phyloP scores from a whole-genome alignment of 441 rosid genomes.

The Arabidopsis hybrid region DNA sequence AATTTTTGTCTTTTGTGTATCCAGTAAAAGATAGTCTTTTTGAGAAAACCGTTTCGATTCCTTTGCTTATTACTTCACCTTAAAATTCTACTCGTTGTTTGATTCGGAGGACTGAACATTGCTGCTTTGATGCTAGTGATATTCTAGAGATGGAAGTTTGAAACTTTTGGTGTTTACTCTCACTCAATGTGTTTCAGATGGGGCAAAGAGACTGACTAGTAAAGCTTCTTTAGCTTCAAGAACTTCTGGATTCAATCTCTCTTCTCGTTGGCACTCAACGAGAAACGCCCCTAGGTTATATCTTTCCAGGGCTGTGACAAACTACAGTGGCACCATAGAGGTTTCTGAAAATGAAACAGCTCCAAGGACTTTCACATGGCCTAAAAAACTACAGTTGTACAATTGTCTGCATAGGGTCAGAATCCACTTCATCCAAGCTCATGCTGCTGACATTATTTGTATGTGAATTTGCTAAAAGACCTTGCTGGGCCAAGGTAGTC shows the following conservation, averaged over 20 bases:
- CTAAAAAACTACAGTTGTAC: no score
- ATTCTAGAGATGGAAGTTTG: slow-evolving; percentile 12
- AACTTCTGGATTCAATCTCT: slow-evolving; percentile 43
- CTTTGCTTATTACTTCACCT: slow-evolving; percentile 12
- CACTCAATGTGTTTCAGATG: slow-evolving; percentile 48
- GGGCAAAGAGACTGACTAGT: slow-evolving; percentile 47
- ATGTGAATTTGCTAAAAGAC: slow-evolving; percentile 56
- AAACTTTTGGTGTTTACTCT: slow-evolving; percentile 3
- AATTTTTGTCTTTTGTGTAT: not conserved
- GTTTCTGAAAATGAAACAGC: slow-evolving; percentile 49
- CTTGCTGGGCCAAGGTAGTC: slow-evolving; percentile 71
- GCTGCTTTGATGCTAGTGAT: not conserved
- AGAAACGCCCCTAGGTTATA: slow-evolving; percentile 35
- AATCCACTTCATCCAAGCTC: slow-evolving; percentile 64
- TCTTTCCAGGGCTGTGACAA: slow-evolving; percentile 50
- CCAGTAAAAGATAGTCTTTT: not conserved
- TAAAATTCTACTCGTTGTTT: not conserved
- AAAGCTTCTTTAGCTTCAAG: slow-evolving; percentile 45
- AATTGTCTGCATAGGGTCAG: slow-evolving; percentile 59
- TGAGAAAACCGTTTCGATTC: not conserved
- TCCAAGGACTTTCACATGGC: slow-evolving; percentile 64
- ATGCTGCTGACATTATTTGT: slow-evolving; percentile 52
- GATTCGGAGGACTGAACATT: slow-evolving; percentile 1
- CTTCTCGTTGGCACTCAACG: slow-evolving; percentile 28
- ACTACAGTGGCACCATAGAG: slow-evolving; percentile 48